These are phyloP conservation scores for Globisporangium yorkense DNA, from an alignment of 352 stramenopile species.

Conservation along the genomic window DNA sequence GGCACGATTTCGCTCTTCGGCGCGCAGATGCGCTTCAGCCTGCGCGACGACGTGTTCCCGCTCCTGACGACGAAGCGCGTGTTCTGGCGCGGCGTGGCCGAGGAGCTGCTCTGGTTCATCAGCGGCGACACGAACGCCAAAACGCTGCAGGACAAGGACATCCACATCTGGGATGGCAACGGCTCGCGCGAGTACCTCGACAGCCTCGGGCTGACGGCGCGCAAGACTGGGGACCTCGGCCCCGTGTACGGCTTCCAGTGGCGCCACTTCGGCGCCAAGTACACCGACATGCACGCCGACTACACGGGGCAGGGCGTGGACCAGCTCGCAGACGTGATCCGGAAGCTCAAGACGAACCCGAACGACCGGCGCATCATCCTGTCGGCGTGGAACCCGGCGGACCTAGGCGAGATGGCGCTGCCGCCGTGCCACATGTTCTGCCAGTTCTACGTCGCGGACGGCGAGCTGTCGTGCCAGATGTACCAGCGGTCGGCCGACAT, in stretches of 20 bases:
- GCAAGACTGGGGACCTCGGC: constrained; percentile 96
- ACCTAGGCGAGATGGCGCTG: constrained; percentile 96
- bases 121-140: constrained; percentile 96
- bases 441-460: constrained; percentile 89
- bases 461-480: constrained; percentile 92
- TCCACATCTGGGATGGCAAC: constrained; percentile 99
- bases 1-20: constrained; percentile 99
- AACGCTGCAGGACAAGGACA: constrained; percentile 94
- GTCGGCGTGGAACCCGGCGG: constrained; percentile 98
- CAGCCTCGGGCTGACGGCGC: constrained; percentile 88
- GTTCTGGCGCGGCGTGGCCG: constrained; percentile 98
- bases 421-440: constrained; percentile 99
- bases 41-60: constrained; percentile 94
- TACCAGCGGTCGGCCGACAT: constrained; percentile 99
- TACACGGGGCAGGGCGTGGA: constrained; percentile 98
- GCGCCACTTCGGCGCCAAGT: constrained; percentile 99
- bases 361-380: constrained; percentile 98
- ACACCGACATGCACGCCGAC: constrained; percentile 97
- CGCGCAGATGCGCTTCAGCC: constrained; percentile 93
- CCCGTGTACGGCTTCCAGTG: constrained; percentile 98
- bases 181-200: constrained; percentile 94
- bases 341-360: constrained; percentile 97
- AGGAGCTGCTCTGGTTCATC: constrained; percentile 99
- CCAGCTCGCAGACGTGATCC: constrained; percentile 96
- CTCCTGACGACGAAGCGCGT: constrained; percentile 99